phyloP scores from a whole-genome alignment of 176 grass and related monocot genomes.

The Avena eriantha region DNA sequence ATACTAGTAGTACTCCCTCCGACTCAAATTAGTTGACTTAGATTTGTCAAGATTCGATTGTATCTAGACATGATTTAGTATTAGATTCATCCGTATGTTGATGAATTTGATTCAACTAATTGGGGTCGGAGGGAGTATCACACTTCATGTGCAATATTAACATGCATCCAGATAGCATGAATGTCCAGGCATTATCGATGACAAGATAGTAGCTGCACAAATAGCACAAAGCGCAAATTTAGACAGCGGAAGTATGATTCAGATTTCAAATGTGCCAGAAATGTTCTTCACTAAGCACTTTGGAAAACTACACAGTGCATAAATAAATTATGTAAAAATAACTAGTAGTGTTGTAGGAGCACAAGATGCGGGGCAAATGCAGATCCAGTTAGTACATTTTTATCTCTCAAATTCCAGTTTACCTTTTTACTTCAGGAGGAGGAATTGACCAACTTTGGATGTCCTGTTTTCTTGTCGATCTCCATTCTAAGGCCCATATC shows the following conservation, averaged over 20 bases:
- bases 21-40: too few species aligned
- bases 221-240: slow-evolving; percentile 13
- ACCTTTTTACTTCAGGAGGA: slow-evolving; percentile 49
- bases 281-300: neutral
- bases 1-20: slow-evolving; percentile 14
- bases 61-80: too few species aligned
- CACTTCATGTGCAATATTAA: neutral
- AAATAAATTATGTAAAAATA: neutral
- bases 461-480: slow-evolving; percentile 70
- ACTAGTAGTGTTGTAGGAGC: slow-evolving; percentile 12
- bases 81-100: too few species aligned
- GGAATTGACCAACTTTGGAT: slow-evolving; percentile 80
- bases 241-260: neutral
- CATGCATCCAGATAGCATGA: neutral
- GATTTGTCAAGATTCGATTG: too few species aligned
- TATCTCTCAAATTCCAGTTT: neutral
- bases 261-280: slow-evolving; percentile 24
- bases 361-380: neutral
- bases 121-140: too few species aligned
- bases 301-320: neutral
- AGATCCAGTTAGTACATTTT: slow-evolving; percentile 4
- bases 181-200: slow-evolving; percentile 1
- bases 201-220: neutral
- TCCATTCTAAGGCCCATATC: slow-evolving; percentile 73
- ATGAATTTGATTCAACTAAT: too few species aligned